phyloP scores from a whole-genome alignment of 73 alveolate genomes.

The Paraurostyla sp. region DNA sequence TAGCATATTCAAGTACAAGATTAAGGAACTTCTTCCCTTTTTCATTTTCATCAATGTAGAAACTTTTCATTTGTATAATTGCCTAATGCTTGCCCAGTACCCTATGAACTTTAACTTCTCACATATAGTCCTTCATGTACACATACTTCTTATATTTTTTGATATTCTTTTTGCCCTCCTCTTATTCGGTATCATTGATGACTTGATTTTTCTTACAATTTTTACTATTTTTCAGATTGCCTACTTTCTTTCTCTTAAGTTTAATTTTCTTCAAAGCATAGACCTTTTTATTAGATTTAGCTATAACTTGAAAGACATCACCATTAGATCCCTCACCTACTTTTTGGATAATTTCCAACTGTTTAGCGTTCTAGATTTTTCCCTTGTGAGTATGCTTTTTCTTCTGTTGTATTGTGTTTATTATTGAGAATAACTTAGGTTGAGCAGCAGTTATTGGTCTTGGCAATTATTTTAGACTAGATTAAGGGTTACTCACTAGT shows the following conservation, averaged over 20 bases:
- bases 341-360: background rate
- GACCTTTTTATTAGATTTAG: background rate
- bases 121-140: constrained; percentile 16
- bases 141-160: background rate
- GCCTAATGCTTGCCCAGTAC: background rate
- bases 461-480: too few species aligned
- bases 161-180: background rate
- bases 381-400: too few species aligned
- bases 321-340: constrained; percentile 41
- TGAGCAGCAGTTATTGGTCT: too few species aligned
- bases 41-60: background rate
- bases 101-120: background rate
- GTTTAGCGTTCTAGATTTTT: too few species aligned
- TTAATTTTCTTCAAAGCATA: constrained; percentile 39
- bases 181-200: background rate
- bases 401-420: too few species aligned
- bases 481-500: too few species aligned
- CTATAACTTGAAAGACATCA: background rate
- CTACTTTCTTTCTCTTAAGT: constrained; percentile 1
- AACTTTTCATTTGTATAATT: background rate
- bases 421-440: too few species aligned
- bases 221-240: background rate
- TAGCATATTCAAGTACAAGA: constrained; percentile 21
- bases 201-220: background rate
- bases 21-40: constrained; percentile 3